phyloP scores from a whole-genome alignment of 2,329 filamentous ascomycete species.

The Penicillium occitanis region DNA sequence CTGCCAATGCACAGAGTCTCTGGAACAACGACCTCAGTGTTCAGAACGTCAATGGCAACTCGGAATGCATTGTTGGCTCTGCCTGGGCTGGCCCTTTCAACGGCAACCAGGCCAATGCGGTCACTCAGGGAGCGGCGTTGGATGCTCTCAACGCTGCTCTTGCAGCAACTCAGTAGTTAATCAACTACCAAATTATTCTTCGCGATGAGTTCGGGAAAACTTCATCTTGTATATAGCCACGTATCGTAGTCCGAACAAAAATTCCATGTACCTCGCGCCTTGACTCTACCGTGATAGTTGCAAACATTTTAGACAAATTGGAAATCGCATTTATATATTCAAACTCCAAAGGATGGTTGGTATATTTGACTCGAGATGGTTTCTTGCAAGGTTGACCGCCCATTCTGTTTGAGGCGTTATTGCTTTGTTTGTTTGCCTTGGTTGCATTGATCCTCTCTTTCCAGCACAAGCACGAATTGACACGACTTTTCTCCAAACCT shows the following conservation, averaged over 20 bases:
- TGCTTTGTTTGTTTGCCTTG: background rate
- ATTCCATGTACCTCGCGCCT: background rate
- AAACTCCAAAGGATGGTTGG: background rate
- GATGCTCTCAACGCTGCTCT: conserved; percentile 21
- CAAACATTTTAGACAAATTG: background rate
- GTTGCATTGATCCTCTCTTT: background rate
- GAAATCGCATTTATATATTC: background rate
- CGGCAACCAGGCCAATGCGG: conserved; percentile 1
- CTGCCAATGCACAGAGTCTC: conserved; percentile 62
- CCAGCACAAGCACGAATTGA: background rate
- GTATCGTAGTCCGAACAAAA: background rate
- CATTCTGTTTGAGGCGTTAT: background rate
- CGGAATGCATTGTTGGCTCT: conserved; percentile 15
- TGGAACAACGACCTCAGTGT: conserved; percentile 54
- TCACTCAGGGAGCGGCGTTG: conserved; percentile 19
- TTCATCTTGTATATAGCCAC: background rate
- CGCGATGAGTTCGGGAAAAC: background rate
- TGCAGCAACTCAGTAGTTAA: conserved; percentile 16
- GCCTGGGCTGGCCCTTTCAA: conserved; percentile 23
- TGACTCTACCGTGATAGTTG: background rate
- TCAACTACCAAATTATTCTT: background rate
- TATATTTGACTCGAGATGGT: background rate
- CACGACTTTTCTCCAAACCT: background rate
- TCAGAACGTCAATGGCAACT: conserved; percentile 9
- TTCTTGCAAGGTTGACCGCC: background rate